Evolutionary conservation across 2,329 filamentous ascomycete species (phyloP), one percentile per base, ranked within the genome.

Genomic region (Penicillium paneum): DNA sequence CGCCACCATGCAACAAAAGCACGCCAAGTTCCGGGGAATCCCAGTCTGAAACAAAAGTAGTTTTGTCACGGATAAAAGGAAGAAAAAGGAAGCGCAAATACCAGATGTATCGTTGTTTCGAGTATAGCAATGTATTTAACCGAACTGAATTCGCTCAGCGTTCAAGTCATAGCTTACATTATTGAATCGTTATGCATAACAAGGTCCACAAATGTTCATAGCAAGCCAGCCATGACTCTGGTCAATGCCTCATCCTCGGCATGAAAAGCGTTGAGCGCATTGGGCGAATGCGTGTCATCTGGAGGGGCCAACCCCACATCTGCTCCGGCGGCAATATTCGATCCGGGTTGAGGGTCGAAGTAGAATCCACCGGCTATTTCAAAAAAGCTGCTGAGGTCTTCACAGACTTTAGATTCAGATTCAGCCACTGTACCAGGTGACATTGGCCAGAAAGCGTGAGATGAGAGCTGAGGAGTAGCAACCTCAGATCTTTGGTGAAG

Each of bases 331-430:
- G 50, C 38, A 11, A 53, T 40, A 8, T 64, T 60, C 13, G 52
- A 38, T 2, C 41, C 49, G 1, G 50, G 12, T 2, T 41, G 41
- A 8, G 64, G 58, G 47, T 69, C 67, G 36, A 70, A 69, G 17
- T 71, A 72, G 3, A 72, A 49, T 0, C 77, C 80, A 0, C 83
- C 83, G 0, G 82, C 83, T 49, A 83, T 80, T 61, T 85, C 83
- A 56, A 86, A 86, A 56, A 85, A 71, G 56, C 76, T 83, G 5
- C 82, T 84, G 40, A 86, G 65, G 60, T 86, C 83, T 54, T 81
- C 70, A 34, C 74, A 72, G 24, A 57, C 61, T 28, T 68, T 67
- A 0, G 61, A 51, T 24, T 64, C 58, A 0, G 47, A 29, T 7
- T 56, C 56, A 3, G 24, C 39, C 1, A 52, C 21, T 10, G 53